These are phyloP conservation scores for Colletotrichum incanum DNA, from an alignment of 2,329 filamentous ascomycete species.

Conservation along the genomic window DNA sequence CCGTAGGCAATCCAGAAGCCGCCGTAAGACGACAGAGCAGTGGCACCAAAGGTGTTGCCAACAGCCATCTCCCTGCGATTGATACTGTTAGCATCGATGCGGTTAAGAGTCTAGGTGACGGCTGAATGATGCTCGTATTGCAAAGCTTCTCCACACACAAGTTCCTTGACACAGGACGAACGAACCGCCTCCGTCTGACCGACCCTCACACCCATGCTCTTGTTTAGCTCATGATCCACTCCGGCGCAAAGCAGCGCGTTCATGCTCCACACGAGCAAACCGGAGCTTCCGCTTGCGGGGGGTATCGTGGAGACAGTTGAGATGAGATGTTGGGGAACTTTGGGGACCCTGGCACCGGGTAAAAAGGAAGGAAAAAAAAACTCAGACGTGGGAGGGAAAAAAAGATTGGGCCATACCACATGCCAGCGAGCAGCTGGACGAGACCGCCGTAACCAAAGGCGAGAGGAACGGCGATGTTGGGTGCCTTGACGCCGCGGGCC, in stretches of 20 bases:
- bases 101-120: background rate
- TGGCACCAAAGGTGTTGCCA: conserved; percentile 91
- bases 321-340: conserved; percentile 39
- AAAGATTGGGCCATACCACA: conserved; percentile 81
- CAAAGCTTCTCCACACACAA: conserved; percentile 18
- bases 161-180: conserved; percentile 4
- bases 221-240: conserved; percentile 18
- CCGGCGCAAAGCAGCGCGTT: conserved; percentile 31
- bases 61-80: conserved; percentile 82
- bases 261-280: conserved; percentile 15
- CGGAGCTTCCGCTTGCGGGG: conserved; percentile 37
- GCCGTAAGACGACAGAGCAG: conserved; percentile 85
- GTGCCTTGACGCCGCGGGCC: conserved; percentile 70
- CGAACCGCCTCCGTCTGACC: conserved; percentile 25
- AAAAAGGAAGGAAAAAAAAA: conserved; percentile 15
- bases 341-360: conserved; percentile 19
- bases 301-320: conserved; percentile 38
- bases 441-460: conserved; percentile 85
- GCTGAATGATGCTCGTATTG: conserved; percentile 20
- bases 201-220: background rate
- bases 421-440: conserved; percentile 85
- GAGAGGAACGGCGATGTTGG: conserved; percentile 78
- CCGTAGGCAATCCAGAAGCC: conserved; percentile 87
- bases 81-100: conserved; percentile 35
- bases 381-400: background rate